A percentile compares a stretch with the other conserved stretches of the same genome.
Evolutionary conservation across 2,329 filamentous ascomycete species (phyloP).

Genomic region (Elsinoe arachidis): DNA sequence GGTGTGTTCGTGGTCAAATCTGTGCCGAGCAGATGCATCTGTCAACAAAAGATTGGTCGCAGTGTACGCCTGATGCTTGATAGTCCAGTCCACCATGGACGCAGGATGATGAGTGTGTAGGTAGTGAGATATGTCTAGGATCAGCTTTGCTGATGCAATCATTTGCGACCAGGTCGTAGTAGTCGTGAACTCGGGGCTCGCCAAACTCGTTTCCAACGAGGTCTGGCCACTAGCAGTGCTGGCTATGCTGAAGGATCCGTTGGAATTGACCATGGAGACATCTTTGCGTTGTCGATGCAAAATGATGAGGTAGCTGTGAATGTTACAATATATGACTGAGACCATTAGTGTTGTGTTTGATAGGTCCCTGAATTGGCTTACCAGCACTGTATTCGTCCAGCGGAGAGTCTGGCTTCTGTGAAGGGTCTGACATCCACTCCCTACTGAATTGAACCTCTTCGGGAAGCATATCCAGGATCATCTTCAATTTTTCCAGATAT

Average conservation of each 20-base stretch:
- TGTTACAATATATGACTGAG: conserved; percentile 38
- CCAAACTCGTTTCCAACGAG: background rate
- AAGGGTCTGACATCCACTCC: conserved; percentile 34
- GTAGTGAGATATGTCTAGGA: conserved; percentile 40
- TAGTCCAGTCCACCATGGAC: conserved; percentile 40
- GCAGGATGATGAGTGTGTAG: conserved; percentile 36
- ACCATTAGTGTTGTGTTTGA: background rate
- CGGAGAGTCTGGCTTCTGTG: conserved; percentile 38
- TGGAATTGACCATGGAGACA: conserved; percentile 12
- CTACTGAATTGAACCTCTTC: conserved; percentile 39
- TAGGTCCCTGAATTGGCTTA: conserved; percentile 22
- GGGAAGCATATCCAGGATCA: conserved; percentile 40
- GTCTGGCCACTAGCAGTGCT: background rate
- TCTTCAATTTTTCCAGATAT: conserved; percentile 37
- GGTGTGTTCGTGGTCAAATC: background rate
- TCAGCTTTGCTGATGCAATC: conserved; percentile 33
- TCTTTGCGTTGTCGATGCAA: conserved; percentile 40
- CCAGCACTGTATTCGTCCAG: conserved; percentile 38
- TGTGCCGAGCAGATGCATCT: background rate
- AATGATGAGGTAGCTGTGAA: conserved; percentile 41
- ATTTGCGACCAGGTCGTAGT: conserved; percentile 31
- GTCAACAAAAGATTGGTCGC: conserved; percentile 40
- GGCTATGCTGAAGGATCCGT: background rate
- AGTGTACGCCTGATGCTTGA: conserved; percentile 44
- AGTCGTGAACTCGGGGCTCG: background rate